Evolutionary conservation across 805 yeast genomes (phyloP).

Genomic region (Torulaspora microellipsoides): DNA sequence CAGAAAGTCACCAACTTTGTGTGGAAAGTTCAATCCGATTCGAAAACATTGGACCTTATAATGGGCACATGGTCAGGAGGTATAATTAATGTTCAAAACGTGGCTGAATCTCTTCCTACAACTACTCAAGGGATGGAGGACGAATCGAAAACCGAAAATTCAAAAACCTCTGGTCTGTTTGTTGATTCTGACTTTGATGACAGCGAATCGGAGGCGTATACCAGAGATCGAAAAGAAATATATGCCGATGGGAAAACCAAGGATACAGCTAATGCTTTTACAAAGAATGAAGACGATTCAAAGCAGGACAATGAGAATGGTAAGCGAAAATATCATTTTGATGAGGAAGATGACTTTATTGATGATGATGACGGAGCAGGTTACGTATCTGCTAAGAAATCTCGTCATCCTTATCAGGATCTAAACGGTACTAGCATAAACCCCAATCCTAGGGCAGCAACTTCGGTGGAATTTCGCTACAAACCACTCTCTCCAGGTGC

Average conservation of each 20-base stretch:
- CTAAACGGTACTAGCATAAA: neutral
- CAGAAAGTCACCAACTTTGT: conserved; percentile 31
- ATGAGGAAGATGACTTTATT: conserved; percentile 48
- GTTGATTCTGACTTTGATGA: conserved; percentile 35
- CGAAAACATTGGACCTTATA: conserved; percentile 25
- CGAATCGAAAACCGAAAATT: conserved; percentile 3
- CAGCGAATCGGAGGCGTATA: conserved; percentile 2
- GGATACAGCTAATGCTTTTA: conserved; percentile 16
- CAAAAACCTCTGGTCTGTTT: conserved; percentile 22
- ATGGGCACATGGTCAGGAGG: conserved; percentile 41
- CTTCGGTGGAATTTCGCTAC: conserved; percentile 30
- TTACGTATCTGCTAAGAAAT: conserved; percentile 29
- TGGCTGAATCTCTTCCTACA: conserved; percentile 19
- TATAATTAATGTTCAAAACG: conserved; percentile 30
- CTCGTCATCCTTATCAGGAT: neutral
- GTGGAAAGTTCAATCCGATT: conserved; percentile 33
- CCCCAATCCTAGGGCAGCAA: neutral
- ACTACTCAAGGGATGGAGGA: conserved; percentile 1
- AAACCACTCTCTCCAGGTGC: conserved; percentile 80
- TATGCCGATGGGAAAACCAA: conserved; percentile 20
- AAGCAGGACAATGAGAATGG: conserved; percentile 20
- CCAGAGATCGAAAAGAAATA: conserved; percentile 24
- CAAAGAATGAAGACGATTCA: conserved; percentile 10
- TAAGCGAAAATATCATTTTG: conserved; percentile 33
- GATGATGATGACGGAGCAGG: conserved; percentile 64